These are phyloP conservation scores for Gonium pectorale DNA, from an alignment of 139 green algal genomes.

Conservation along the genomic window DNA sequence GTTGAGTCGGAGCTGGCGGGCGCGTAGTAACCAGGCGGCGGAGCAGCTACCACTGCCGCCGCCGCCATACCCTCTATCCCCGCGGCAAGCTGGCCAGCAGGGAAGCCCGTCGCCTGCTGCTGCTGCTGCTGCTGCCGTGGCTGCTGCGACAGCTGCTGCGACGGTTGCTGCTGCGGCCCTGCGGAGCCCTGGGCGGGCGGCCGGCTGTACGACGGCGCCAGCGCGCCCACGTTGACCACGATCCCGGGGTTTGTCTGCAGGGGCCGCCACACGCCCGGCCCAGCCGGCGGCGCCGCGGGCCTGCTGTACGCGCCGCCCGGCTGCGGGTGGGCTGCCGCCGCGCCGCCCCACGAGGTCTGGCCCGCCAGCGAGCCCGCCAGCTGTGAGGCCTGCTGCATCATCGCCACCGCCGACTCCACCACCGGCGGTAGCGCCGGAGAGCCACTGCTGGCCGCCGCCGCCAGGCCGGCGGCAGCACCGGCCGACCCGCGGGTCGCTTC, in stretches of 20 bases:
- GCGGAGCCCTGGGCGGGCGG: too few relatives aligned
- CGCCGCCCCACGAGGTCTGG: background rate
- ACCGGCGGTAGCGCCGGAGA: background rate
- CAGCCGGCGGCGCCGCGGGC: background rate
- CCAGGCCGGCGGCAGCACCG: background rate
- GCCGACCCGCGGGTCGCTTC: background rate
- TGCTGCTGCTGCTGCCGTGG: too few relatives aligned
- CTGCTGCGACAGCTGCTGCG: too few relatives aligned
- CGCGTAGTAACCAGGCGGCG: too few relatives aligned
- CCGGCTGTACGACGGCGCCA: too few relatives aligned
- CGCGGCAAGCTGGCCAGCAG: too few relatives aligned
- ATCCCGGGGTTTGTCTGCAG: background rate
- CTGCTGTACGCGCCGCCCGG: background rate
- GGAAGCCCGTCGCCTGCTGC: too few relatives aligned
- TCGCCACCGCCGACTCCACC: background rate
- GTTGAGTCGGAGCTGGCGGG: too few relatives aligned
- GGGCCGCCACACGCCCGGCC: background rate
- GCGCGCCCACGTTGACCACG: background rate
- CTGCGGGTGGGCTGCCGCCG: background rate
- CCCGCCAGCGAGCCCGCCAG: conserved; percentile 1
- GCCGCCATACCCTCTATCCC: too few relatives aligned
- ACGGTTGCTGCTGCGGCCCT: too few relatives aligned
- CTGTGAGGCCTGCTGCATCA: conserved; percentile 14
- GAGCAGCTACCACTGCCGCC: too few relatives aligned
- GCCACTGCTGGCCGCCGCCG: background rate